These are phyloP conservation scores for Thelonectria olida DNA, from an alignment of 2,329 filamentous ascomycete genomes.

Conservation along the genomic window DNA sequence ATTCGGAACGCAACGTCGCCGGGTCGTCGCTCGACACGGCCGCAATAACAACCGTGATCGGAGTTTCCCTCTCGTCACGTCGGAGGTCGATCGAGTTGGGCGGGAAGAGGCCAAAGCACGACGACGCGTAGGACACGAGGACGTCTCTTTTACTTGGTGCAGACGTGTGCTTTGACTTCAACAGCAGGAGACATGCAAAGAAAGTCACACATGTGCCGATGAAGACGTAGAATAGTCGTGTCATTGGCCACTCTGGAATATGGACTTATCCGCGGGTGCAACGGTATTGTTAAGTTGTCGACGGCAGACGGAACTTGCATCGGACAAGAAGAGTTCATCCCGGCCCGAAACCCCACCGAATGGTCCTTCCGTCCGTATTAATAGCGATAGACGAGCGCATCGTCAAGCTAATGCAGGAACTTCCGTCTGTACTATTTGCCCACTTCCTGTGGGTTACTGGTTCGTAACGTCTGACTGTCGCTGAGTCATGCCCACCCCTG, in stretches of 20 bases:
- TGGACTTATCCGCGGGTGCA: background rate
- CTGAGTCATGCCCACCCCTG: background rate
- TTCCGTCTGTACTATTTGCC: background rate
- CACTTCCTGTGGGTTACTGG: background rate
- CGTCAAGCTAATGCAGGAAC: background rate
- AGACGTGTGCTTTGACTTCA: background rate
- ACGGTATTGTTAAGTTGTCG: background rate
- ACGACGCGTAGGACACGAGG: constrained; percentile 7
- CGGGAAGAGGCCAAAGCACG: constrained; percentile 4
- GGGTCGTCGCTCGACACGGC: constrained; percentile 8
- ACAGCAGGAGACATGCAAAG: background rate
- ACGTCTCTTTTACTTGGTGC: background rate
- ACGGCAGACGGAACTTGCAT: background rate
- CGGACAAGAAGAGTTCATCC: background rate
- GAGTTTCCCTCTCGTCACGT: background rate
- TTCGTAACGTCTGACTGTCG: constrained; percentile 7
- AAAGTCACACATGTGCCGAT: background rate
- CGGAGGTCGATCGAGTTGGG: background rate
- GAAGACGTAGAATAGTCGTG: background rate
- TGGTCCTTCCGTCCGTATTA: background rate
- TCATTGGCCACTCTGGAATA: background rate
- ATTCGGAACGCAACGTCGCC: background rate
- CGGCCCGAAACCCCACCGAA: background rate
- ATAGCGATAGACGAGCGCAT: background rate
- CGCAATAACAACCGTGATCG: background rate